These are phyloP conservation scores for Annona squamosa DNA, from an alignment of 164 flowering plant genomes.

Conservation along the genomic window DNA sequence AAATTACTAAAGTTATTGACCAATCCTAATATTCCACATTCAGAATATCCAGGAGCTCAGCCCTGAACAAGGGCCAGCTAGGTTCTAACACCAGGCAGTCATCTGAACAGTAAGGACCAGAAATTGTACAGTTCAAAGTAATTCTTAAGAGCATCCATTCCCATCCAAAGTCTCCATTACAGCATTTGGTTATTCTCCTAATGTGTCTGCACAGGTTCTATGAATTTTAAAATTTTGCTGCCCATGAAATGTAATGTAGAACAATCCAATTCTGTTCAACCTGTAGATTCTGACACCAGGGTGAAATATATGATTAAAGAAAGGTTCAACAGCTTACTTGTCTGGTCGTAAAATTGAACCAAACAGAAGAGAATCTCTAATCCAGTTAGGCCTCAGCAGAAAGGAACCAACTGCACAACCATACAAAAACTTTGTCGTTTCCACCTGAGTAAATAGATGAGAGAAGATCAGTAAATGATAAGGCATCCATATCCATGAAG, in stretches of 20 bases:
- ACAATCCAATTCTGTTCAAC: neutral
- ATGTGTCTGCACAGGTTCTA: neutral
- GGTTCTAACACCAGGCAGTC: neutral
- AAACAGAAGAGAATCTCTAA: conserved; percentile 52
- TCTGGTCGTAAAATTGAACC: conserved; percentile 52
- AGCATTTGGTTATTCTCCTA: neutral
- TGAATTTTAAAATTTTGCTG: neutral
- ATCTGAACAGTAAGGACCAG: neutral
- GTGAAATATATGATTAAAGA: neutral
- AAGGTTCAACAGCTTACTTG: conserved; percentile 39
- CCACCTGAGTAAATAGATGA: conserved; percentile 35
- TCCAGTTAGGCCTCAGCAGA: conserved; percentile 57
- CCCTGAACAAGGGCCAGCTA: neutral
- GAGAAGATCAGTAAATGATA: conserved; percentile 4
- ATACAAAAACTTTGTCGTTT: conserved; percentile 68
- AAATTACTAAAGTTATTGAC: neutral
- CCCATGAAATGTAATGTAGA: neutral
- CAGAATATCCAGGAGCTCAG: neutral
- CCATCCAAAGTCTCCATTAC: neutral
- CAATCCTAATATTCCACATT: neutral
- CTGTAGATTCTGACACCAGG: neutral
- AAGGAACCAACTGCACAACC: conserved; percentile 72
- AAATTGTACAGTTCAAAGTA: neutral
- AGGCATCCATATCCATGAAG: neutral
- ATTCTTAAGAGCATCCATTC: neutral